Percentiles rank a stretch among this genome's conserved stretches.
Conservation (phyloP, 2,329 filamentous ascomycete species). For the Fusarium verticillioides region DNA sequence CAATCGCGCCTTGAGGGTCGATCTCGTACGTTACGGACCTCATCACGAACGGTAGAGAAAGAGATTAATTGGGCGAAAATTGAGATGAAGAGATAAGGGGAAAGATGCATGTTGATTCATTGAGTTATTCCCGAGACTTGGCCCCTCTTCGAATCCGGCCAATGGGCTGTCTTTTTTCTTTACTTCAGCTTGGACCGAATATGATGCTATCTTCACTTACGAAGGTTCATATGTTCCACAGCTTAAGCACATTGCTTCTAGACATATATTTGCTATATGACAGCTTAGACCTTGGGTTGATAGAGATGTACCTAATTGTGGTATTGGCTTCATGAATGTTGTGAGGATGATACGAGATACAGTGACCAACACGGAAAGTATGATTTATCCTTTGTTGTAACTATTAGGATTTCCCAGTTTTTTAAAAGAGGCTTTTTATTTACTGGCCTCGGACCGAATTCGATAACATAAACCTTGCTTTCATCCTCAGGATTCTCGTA, state of each 20-base stretch:
- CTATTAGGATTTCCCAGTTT: too few relatives aligned
- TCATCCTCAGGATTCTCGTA: too few relatives aligned
- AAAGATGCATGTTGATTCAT: background rate
- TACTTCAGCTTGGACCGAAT: background rate
- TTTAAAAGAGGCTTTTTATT: too few relatives aligned
- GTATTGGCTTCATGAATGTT: background rate
- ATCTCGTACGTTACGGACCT: background rate
- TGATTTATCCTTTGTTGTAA: too few relatives aligned
- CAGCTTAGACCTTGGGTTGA: accelerated
- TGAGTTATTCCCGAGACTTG: background rate
- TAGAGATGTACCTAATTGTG: background rate
- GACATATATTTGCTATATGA: background rate
- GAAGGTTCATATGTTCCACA: background rate
- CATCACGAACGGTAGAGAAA: background rate
- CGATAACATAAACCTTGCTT: too few relatives aligned
- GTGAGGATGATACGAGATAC: background rate
- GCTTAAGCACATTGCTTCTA: background rate
- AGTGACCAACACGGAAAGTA: too few relatives aligned
- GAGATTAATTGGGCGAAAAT: background rate
- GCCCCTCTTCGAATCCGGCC: background rate
- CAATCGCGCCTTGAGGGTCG: background rate
- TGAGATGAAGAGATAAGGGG: background rate
- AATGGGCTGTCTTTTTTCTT: background rate
- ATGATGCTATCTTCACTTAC: background rate
- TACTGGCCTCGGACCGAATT: too few relatives aligned